phyloP scores from a whole-genome alignment of 257 asterid species.

The Ligustrum vulgare region DNA sequence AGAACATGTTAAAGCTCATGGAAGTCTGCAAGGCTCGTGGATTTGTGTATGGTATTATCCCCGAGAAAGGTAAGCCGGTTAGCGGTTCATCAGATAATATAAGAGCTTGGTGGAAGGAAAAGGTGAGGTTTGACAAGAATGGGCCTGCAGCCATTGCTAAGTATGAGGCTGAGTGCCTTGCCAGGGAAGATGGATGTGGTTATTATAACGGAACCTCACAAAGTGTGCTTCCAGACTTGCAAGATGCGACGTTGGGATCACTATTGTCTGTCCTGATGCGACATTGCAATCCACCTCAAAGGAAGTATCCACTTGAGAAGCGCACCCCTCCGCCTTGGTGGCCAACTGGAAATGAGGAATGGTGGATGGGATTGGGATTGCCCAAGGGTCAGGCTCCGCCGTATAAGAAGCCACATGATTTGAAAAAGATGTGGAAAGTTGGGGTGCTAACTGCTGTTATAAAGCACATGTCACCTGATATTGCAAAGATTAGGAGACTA shows the following conservation, averaged over 20 bases:
- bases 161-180: conserved; percentile 51
- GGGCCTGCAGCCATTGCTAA: conserved; percentile 73
- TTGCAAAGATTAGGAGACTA: conserved; percentile 55
- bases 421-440: conserved; percentile 75
- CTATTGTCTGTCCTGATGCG: conserved; percentile 70
- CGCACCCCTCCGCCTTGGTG: conserved; percentile 71
- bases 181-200: conserved; percentile 36
- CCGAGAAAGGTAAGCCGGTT: conserved; percentile 74
- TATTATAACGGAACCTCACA: conserved; percentile 34
- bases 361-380: conserved; percentile 57
- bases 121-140: conserved; percentile 61
- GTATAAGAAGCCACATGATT: conserved; percentile 68
- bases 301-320: conserved; percentile 63
- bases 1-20: conserved; percentile 75
- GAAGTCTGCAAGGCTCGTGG: conserved; percentile 80
- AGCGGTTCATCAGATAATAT: conserved; percentile 69
- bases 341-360: conserved; percentile 74
- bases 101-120: conserved; percentile 84
- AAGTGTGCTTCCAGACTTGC: conserved; percentile 50
- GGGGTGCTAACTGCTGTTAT: conserved; percentile 68
- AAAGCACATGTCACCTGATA: conserved; percentile 74
- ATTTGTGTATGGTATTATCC: conserved; percentile 70
- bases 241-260: conserved; percentile 69
- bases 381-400: conserved; percentile 56
- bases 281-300: conserved; percentile 70